Evolutionary conservation across 2,329 filamentous ascomycete species (phyloP).

Genomic region (Clonostachys solani): DNA sequence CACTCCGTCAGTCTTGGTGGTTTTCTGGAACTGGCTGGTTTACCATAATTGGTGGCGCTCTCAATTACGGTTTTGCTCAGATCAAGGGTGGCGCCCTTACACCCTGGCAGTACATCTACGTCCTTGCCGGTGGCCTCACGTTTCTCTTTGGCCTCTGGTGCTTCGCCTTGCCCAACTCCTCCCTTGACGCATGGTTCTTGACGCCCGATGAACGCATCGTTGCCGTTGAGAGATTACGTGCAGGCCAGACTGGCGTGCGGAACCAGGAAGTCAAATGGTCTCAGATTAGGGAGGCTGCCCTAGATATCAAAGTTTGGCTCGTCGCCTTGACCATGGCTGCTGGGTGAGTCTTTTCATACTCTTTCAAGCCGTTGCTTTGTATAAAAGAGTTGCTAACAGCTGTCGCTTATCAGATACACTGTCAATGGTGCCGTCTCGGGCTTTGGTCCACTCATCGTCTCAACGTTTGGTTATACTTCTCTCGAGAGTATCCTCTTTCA

Average conservation of each 20-base stretch:
- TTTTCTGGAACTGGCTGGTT: constrained; percentile 35
- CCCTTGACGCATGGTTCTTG: constrained; percentile 50
- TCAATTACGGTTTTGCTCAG: constrained; percentile 47
- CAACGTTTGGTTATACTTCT: constrained; percentile 46
- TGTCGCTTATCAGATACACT: constrained; percentile 28
- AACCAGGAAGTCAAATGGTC: constrained; percentile 39
- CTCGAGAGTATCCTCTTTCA: constrained; percentile 53
- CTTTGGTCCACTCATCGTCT: constrained; percentile 50
- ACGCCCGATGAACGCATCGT: constrained; percentile 42
- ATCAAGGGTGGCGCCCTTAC: constrained; percentile 34
- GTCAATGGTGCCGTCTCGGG: constrained; percentile 52
- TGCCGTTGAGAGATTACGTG: constrained; percentile 43
- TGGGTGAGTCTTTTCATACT: constrained; percentile 22
- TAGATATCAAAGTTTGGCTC: constrained; percentile 44
- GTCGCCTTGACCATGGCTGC: constrained; percentile 47
- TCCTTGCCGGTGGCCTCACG: constrained; percentile 42
- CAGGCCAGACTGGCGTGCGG: constrained; percentile 42
- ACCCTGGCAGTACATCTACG: constrained; percentile 50
- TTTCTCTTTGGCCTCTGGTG: constrained; percentile 45
- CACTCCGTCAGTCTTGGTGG: constrained; percentile 43
- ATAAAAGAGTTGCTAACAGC: no score
- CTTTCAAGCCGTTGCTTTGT: background rate
- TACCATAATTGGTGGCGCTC: constrained; percentile 39
- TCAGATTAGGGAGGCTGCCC: constrained; percentile 38
- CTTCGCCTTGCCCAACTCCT: constrained; percentile 48